Evolutionary conservation across 2,329 filamentous ascomycete genomes (phyloP), one percentile per base, ranked within the genome.

Genomic region (Pestalotiopsis sp.): DNA sequence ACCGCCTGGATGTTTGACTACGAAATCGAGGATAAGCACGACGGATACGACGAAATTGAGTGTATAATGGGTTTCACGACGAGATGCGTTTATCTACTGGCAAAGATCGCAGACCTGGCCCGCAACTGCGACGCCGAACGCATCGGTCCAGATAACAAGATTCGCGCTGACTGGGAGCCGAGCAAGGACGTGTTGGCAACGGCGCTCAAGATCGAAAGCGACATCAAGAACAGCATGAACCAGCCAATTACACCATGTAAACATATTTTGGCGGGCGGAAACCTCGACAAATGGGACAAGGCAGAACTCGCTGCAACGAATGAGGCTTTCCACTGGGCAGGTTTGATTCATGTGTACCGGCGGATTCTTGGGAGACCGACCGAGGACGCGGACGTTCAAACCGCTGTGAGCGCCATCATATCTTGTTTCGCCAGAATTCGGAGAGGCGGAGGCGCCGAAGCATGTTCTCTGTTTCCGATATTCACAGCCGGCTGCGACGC

Each of bases 401-500:
- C 83, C 12, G 87, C 89, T 0, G 89, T 95, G 4, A 79, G 83
- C 49, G 85, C 88, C 70, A 91, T 95, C 60, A 82, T 93, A 36
- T 81, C 83, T 1, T 87, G 89, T 40, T 81, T 95, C 70, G 83
- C 83, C 25, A 87, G 86, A 49, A 88, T 96, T 63, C 82, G 89
- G 13, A 81, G 85, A 13, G 91, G 92, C 5, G 90, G 90, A 38
- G 90, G 89, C 17, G 92, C 92, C 0, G 93, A 95, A 78, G 90
- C 89, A 9, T 93, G 92, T 74, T 81, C 93, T 20, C 78, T 96
- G 52, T 95, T 96, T 72, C 93, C 93, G 0, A 90, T 96, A 81
- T 96, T 96, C 78, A 93, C 92, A 1, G 93, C 93, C 1, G 93
- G 93, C 0, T 95, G 92, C 72, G 92, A 96, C 77, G 89, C 90